These are phyloP conservation scores for Exophiala dermatitidis DNA, from an alignment of 2,329 filamentous ascomycete species.

Conservation along the genomic window DNA sequence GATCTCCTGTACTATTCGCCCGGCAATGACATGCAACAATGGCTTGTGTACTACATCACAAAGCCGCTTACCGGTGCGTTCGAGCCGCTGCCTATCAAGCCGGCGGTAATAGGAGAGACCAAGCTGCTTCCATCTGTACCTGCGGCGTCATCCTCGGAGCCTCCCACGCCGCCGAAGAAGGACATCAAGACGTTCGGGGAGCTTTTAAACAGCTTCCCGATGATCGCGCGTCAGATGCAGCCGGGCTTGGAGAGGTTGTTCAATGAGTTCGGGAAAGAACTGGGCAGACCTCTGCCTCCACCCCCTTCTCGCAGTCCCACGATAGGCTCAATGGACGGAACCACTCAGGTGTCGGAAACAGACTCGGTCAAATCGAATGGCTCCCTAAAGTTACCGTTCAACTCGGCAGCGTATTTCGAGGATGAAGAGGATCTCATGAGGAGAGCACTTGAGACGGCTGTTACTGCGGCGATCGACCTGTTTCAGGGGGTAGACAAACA, in stretches of 20 bases:
- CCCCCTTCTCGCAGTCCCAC: conserved; percentile 45
- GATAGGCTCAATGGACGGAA: conserved; percentile 19
- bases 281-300: conserved; percentile 76
- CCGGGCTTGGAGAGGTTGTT: conserved; percentile 82
- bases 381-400: conserved; percentile 42
- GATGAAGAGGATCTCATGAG: conserved; percentile 91
- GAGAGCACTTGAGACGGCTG: conserved; percentile 78
- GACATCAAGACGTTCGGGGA: conserved; percentile 88
- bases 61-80: conserved; percentile 75
- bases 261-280: conserved; percentile 75
- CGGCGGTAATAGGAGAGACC: conserved; percentile 22
- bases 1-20: conserved; percentile 87
- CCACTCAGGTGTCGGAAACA: conserved; percentile 27
- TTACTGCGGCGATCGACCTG: conserved; percentile 87
- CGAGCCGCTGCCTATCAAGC: conserved; percentile 54
- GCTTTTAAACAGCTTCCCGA: conserved; percentile 80
- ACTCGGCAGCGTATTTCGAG: conserved; percentile 65
- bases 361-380: conserved; percentile 33
- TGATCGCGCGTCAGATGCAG: conserved; percentile 96
- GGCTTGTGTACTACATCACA: conserved; percentile 95
- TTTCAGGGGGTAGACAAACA: conserved; percentile 96
- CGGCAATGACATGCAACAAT: conserved; percentile 80
- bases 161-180: conserved; percentile 61
- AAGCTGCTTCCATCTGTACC: conserved; percentile 25
- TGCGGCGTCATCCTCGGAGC: conserved; percentile 29